These are phyloP conservation scores for Pseudovirgaria hyperparasitica DNA, from an alignment of 2,329 filamentous ascomycete genomes.

Conservation along the genomic window DNA sequence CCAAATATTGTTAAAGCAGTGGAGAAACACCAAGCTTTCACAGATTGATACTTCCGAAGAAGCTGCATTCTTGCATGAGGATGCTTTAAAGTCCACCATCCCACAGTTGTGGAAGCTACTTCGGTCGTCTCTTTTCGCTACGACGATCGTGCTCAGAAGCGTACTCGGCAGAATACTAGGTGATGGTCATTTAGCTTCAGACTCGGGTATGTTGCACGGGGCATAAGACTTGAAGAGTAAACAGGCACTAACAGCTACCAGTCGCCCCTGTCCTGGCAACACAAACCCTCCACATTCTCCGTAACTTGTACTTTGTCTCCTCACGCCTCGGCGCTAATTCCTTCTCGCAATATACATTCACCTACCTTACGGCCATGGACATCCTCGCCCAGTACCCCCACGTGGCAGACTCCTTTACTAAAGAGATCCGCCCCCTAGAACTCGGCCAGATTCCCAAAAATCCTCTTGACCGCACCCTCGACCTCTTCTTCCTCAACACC, in stretches of 20 bases:
- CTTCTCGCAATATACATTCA: constrained; percentile 77
- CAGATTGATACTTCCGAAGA: constrained; percentile 60
- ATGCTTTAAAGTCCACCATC: constrained; percentile 54
- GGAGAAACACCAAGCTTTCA: constrained; percentile 63
- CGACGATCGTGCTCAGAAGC: constrained; percentile 62
- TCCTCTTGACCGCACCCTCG: constrained; percentile 58
- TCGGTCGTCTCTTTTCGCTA: constrained; percentile 61
- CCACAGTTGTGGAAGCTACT: constrained; percentile 64
- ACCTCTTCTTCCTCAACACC: constrained; percentile 78
- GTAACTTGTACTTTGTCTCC: constrained; percentile 72
- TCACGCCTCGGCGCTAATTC: constrained; percentile 57
- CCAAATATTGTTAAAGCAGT: constrained; percentile 53
- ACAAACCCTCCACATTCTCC: constrained; percentile 59
- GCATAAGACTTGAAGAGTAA: too few species aligned
- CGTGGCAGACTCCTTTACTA: constrained; percentile 54
- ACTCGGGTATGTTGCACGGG: constrained; percentile 37
- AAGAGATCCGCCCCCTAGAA: constrained; percentile 44
- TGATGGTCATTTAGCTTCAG: constrained; percentile 41
- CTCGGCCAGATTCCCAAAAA: constrained; percentile 46
- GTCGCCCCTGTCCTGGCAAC: constrained; percentile 54
- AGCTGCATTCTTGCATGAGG: constrained; percentile 45
- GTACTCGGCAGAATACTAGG: constrained; percentile 53
- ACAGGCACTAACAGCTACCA: too few species aligned
- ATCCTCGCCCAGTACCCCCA: constrained; percentile 59
- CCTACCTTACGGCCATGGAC: constrained; percentile 71